Percentiles rank a stretch among this genome's conserved stretches.
phyloP scores from a whole-genome alignment of 108 stramenopile species.

The Fistulifera pelliculosa region DNA sequence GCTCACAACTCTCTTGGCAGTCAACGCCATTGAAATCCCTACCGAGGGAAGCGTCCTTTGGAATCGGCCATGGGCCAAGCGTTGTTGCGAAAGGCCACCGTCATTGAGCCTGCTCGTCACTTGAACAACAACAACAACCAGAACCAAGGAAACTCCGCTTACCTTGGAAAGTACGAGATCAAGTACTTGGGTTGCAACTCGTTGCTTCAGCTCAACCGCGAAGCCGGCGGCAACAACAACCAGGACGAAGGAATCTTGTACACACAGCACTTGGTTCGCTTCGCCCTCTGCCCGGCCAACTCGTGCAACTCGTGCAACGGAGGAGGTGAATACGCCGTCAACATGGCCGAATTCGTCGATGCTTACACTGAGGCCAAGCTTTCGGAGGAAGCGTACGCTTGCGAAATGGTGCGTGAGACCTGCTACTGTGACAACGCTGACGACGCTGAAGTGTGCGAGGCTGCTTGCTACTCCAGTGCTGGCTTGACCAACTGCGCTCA shows the following conservation, averaged over 20 bases:
- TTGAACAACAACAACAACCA: slow-evolving; percentile 34
- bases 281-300: slow-evolving; percentile 52
- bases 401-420: slow-evolving; percentile 58
- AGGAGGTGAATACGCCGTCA: slow-evolving; percentile 55
- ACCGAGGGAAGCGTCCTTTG: slow-evolving; percentile 10
- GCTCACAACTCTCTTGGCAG: no score
- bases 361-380: slow-evolving; percentile 44
- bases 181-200: slow-evolving; percentile 57
- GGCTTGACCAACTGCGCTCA: slow-evolving; percentile 45
- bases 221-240: slow-evolving; percentile 20
- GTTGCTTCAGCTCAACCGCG: slow-evolving; percentile 20
- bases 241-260: slow-evolving; percentile 35
- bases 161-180: slow-evolving; percentile 54
- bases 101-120: slow-evolving; percentile 25
- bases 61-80: slow-evolving; percentile 37
- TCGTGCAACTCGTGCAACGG: slow-evolving; percentile 32
- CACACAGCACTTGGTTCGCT: slow-evolving; percentile 61
- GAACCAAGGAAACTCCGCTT: slow-evolving; percentile 25
- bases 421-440: slow-evolving; percentile 66
- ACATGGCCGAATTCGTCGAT: slow-evolving; percentile 66
- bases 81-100: slow-evolving; percentile 38
- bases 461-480: slow-evolving; percentile 33
- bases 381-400: slow-evolving; percentile 43
- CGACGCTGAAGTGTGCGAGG: slow-evolving; percentile 46
- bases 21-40: no score